Conservation (phyloP, 2,329 filamentous ascomycete genomes). For the Septoria petroselini region DNA sequence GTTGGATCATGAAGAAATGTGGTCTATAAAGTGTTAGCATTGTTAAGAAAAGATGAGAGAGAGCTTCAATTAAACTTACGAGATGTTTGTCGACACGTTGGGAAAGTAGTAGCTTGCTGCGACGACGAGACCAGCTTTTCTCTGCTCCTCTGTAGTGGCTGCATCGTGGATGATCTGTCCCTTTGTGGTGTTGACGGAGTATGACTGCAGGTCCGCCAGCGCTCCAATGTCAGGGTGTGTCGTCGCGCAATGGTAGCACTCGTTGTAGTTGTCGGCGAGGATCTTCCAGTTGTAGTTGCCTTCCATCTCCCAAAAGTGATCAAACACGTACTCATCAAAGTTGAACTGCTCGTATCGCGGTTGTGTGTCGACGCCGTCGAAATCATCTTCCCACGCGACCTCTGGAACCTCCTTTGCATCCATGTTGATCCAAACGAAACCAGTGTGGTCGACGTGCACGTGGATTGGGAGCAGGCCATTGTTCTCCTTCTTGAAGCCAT, state of each 20-base stretch:
- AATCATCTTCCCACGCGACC: slow-evolving; percentile 54
- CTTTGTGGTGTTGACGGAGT: slow-evolving; percentile 51
- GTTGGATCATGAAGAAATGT: slow-evolving; percentile 64
- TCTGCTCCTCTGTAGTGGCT: slow-evolving; percentile 50
- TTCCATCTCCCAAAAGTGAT: slow-evolving; percentile 58
- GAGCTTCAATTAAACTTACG: slow-evolving; percentile 42
- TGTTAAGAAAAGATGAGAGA: slow-evolving; percentile 4
- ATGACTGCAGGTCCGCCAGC: slow-evolving; percentile 57
- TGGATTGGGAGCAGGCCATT: slow-evolving; percentile 58
- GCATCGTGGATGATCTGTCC: slow-evolving; percentile 51
- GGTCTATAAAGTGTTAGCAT: slow-evolving; percentile 41
- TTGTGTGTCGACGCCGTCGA: slow-evolving; percentile 49
- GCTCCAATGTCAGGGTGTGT: slow-evolving; percentile 58
- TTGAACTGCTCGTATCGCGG: slow-evolving; percentile 47
- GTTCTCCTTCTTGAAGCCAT: slow-evolving; percentile 55
- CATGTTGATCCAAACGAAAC: slow-evolving; percentile 60
- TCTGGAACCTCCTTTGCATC: slow-evolving; percentile 49
- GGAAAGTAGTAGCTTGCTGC: slow-evolving; percentile 52
- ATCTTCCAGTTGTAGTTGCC: slow-evolving; percentile 61
- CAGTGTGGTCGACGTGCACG: slow-evolving; percentile 52
- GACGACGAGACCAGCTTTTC: slow-evolving; percentile 47
- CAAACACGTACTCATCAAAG: slow-evolving; percentile 55
- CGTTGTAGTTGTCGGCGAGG: slow-evolving; percentile 63
- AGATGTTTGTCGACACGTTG: slow-evolving; percentile 52
- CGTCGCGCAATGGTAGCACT: slow-evolving; percentile 62